phyloP scores from a whole-genome alignment of 2,329 filamentous ascomycete species.

The Elsinoe batatas region DNA sequence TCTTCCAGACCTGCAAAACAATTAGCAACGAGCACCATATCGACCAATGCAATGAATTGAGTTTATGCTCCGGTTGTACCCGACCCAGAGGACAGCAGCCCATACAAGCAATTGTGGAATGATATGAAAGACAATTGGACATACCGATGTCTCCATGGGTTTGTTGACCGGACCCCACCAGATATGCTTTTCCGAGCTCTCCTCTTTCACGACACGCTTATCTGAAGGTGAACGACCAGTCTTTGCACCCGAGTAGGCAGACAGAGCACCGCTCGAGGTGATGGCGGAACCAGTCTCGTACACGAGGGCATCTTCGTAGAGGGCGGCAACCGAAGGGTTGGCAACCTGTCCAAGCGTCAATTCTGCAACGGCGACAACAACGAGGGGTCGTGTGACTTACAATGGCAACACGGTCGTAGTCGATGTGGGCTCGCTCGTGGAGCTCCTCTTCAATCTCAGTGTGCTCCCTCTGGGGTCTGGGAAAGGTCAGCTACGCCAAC shows the following conservation, averaged over 20 bases:
- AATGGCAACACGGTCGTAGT: slow-evolving; percentile 97
- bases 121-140: slow-evolving; percentile 27
- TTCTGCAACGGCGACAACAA: slow-evolving; percentile 15
- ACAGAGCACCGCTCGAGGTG: slow-evolving; percentile 87
- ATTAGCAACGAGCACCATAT: not conserved
- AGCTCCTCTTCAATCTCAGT: slow-evolving; percentile 97
- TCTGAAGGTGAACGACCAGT: slow-evolving; percentile 93
- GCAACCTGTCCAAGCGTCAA: slow-evolving; percentile 46
- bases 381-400: slow-evolving; percentile 44
- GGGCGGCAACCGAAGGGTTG: slow-evolving; percentile 87
- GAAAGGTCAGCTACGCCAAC: not conserved
- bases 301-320: slow-evolving; percentile 97
- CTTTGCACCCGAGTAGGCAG: slow-evolving; percentile 96
- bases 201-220: slow-evolving; percentile 94
- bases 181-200: slow-evolving; percentile 77
- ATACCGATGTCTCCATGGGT: slow-evolving; percentile 93
- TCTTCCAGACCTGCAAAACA: slow-evolving; percentile 80
- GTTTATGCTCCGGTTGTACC: slow-evolving; percentile 20
- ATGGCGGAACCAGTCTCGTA: slow-evolving; percentile 98
- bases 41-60: slow-evolving; percentile 9
- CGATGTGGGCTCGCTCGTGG: slow-evolving; percentile 95
- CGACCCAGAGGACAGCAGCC: slow-evolving; percentile 17
- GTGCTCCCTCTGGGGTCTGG: slow-evolving; percentile 73
- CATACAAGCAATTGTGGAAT: not conserved
- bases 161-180: slow-evolving; percentile 99